These are phyloP conservation scores for Eimeria zaria DNA, from an alignment of 169 alveolate species.

Conservation along the genomic window DNA sequence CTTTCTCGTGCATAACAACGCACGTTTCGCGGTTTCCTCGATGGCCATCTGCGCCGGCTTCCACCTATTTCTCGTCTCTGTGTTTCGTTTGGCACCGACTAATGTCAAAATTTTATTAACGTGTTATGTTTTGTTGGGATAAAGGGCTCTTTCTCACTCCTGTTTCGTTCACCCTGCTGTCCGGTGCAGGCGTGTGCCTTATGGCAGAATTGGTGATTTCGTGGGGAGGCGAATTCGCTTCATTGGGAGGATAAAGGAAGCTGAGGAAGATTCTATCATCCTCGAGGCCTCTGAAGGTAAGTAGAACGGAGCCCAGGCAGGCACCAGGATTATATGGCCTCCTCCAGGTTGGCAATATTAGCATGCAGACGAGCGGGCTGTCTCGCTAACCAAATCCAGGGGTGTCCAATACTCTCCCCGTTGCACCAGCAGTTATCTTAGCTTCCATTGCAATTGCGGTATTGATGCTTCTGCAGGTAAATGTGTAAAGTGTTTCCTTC, in stretches of 20 bases:
- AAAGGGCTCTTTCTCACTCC: not conserved
- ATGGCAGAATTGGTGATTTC: conserved; percentile 52
- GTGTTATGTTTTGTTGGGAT: not conserved
- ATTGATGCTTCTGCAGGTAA: conserved; percentile 44
- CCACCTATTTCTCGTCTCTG: not conserved
- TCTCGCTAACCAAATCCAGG: not conserved
- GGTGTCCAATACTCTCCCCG: not conserved
- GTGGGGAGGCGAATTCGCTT: conserved; percentile 55
- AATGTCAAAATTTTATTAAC: not conserved
- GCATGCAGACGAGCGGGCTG: not conserved
- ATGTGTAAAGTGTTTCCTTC: conserved; percentile 43
- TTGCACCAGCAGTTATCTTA: not conserved
- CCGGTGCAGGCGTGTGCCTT: conserved; percentile 67
- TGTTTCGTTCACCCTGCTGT: not conserved
- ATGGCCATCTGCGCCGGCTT: not conserved
- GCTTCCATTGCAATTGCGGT: not conserved
- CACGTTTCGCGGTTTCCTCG: not conserved
- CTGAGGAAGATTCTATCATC: conserved; percentile 55
- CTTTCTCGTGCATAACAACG: not conserved
- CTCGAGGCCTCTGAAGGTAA: conserved; percentile 66
- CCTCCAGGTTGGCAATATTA: not conserved
- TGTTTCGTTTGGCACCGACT: not conserved
- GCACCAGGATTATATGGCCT: not conserved
- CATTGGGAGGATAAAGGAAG: conserved; percentile 55
- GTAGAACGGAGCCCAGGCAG: no score